Base-by-base conservation (phyloP, 2,329 filamentous ascomycete species). In the Clarireedia homoeocarpa region DNA sequence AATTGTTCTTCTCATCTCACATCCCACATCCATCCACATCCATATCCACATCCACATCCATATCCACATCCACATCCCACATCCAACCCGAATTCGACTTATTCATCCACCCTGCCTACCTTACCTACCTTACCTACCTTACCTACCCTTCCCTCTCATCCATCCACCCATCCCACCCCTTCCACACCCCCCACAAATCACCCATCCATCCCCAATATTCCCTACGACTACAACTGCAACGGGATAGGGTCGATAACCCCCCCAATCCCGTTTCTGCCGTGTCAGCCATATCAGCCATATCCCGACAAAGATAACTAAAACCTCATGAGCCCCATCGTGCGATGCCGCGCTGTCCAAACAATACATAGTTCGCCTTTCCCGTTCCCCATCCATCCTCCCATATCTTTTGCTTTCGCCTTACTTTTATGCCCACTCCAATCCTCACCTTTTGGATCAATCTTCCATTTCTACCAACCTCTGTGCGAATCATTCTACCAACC, bases 291-390 rank as follows among this genome's bases (percentile, higher is more conserved):
- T 53, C 57, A 57, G 49, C 53, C 55, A 46, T 38, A 45, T 53
- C 48, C 51, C 56, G 42, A 52, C 55, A 50, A 50, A 30, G 27
- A 30, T 30, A 30, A 30, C 27, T 30, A 51, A 55, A 55, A 39
- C 55, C 47, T 50, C 56, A 60, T 30, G 58, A 63, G 59, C 61
- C 63, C 46, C 60, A 52, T 52, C 59, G 59, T 62, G 38, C 40
- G 26, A 49, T 58, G 54, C 56, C 36, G 55, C 47, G 55, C 57
- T 55, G 48, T 40, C 52, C 48, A 51, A 59, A 57, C 56, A 64
- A 64, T 65, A 65, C 61, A 59, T 63, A 66, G 63, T 61, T 62
- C 62, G 60, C 51, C 44, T 53, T 48, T 55, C 53, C 46, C 48
- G 55, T 56, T 56, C 58, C 60, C 60, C 58, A 56, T 61, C 54